Base-by-base conservation (phyloP, 208 protist genomes). In the Trypanosomatidae sp. region DNA sequence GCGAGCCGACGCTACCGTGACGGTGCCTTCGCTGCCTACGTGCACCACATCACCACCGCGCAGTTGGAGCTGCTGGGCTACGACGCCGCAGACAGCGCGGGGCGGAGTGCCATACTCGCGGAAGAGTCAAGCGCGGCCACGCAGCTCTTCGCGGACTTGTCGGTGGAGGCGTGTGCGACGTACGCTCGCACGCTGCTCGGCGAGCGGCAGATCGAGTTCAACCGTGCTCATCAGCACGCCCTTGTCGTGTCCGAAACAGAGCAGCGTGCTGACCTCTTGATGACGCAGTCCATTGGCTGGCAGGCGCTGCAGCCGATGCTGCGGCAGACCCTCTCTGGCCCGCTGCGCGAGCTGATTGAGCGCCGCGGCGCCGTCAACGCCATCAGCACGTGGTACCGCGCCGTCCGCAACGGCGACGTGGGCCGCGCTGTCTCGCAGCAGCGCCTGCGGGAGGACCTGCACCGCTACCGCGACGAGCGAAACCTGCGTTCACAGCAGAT, bases 371-470 rank as follows among this genome's bases (percentile, higher is more conserved):
- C 75, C 8, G 70, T 74, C 12, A 71, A 62, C 0, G 49, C 25
- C 10, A 80, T 80, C 41, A 71, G 69, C n/a, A 62, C 44, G 30
- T 80, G 75, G 75, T 80, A 74, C 64, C 19, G 2, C 0, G 69
- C 75, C 41, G 8, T 80, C 5, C 64, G 62, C 47, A 50, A 59
- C 56, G 69, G 75, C 70, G 69, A 74, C 13, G 39, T 74, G 22
- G 75, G 75, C 10, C 50, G 75, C 12, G 41, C 50, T 0, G 75
- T 74, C 7, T 75, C 75, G 3, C 75, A 65, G 47, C 69, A 60
- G 22, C 62, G 58, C 22, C 69, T 74, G 41, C 75, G 36, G 15
- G 65, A 75, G 22, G 69, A 66, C 33, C 28, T 80, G 0, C 39
- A 53, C 19, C 64, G 69, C 33, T 53, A 80, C 43, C 69, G 55